These are phyloP conservation scores for Nicotiana paniculata DNA, from an alignment of 257 asterid genomes.

Conservation along the genomic window DNA sequence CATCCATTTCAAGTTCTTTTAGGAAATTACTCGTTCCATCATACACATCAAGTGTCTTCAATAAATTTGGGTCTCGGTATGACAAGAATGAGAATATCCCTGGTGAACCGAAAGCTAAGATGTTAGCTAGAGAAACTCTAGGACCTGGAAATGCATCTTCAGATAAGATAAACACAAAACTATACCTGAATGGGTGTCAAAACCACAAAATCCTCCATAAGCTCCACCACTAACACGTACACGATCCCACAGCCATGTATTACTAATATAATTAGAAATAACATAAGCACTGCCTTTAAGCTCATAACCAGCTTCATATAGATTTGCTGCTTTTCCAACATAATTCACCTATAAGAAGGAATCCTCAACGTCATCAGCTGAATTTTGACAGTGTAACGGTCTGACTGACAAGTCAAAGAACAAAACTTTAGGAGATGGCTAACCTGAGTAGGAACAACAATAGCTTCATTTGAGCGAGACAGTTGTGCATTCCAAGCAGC, in stretches of 20 bases:
- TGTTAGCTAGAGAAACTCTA: not conserved
- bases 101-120: conserved; percentile 23
- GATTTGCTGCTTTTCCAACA: conserved; percentile 97
- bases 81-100: conserved; percentile 93
- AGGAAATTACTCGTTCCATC: conserved; percentile 84
- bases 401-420: not conserved
- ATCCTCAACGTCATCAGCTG: conserved; percentile 4
- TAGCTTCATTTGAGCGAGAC: conserved; percentile 77
- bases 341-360: conserved; percentile 67
- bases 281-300: conserved; percentile 94
- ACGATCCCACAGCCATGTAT: conserved; percentile 98
- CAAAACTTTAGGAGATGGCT: conserved; percentile 11
- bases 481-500: conserved; percentile 55
- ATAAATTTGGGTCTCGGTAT: conserved; percentile 92
- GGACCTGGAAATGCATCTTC: not conserved
- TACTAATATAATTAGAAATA: conserved; percentile 71
- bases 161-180: conserved; percentile 3
- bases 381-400: not conserved
- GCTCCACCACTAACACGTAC: conserved; percentile 99
- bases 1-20: conserved; percentile 80
- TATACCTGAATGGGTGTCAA: conserved; percentile 89
- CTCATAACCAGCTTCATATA: conserved; percentile 81
- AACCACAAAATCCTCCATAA: conserved; percentile 97
- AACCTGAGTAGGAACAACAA: conserved; percentile 96
- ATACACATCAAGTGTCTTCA: conserved; percentile 86